phyloP scores from a whole-genome alignment of 805 yeast genomes.

The Isabelozyma gotoi region DNA sequence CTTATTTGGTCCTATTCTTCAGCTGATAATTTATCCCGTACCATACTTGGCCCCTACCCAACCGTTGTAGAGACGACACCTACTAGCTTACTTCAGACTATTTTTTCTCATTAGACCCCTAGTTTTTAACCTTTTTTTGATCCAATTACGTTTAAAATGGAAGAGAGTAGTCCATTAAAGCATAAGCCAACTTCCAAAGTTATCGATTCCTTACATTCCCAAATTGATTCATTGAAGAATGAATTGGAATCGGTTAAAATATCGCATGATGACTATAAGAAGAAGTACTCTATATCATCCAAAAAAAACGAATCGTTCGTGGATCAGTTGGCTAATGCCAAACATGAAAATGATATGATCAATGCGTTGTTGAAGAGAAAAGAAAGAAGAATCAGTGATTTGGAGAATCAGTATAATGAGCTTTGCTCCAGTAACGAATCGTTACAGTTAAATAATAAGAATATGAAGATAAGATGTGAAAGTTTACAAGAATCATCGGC shows the following conservation, averaged over 20 bases:
- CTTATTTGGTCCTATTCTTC: no score
- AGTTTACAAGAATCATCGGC: constrained; percentile 48
- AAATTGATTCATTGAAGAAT: constrained; percentile 42
- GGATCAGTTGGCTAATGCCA: constrained; percentile 66
- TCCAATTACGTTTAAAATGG: neutral
- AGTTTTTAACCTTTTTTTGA: no score
- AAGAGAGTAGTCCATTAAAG: constrained; percentile 15
- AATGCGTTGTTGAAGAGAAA: constrained; percentile 67
- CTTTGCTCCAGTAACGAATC: constrained; percentile 48
- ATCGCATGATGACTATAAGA: constrained; percentile 49
- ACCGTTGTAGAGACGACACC: no score
- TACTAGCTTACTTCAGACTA: no score
- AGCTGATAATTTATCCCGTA: no score
- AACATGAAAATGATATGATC: constrained; percentile 76
- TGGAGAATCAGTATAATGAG: constrained; percentile 58
- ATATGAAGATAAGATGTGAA: constrained; percentile 49
- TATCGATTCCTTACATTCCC: constrained; percentile 55
- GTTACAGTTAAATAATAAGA: constrained; percentile 48
- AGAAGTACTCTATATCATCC: constrained; percentile 48
- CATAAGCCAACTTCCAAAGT: constrained; percentile 26
- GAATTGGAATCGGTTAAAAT: constrained; percentile 42
- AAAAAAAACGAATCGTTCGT: constrained; percentile 53
- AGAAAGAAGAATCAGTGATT: constrained; percentile 64
- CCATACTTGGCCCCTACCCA: no score
- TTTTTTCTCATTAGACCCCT: no score